Percentiles rank a stretch among this genome's conserved stretches.
Evolutionary conservation across 78 protist genomes (phyloP).

Genomic region (Pigoraptor vietnamica): DNA sequence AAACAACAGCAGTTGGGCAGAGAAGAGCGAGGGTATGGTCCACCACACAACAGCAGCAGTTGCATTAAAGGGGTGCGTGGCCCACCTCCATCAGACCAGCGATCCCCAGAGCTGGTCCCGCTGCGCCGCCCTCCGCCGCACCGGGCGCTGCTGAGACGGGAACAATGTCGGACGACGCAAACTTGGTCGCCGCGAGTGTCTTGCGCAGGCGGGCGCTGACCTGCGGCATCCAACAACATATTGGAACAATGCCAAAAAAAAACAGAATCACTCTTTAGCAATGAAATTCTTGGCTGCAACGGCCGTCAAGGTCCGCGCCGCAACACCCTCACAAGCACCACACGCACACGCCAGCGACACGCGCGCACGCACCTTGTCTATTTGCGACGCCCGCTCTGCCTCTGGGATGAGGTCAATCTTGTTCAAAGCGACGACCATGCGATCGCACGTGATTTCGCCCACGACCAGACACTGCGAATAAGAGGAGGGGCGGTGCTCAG

Average conservation of each 20-base stretch:
- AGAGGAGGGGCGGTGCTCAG: not conserved
- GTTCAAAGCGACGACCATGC: slow-evolving; percentile 84
- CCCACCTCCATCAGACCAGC: not conserved
- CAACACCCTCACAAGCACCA: not conserved
- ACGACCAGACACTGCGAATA: slow-evolving; percentile 77
- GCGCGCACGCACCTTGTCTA: slow-evolving; percentile 23
- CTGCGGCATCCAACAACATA: not conserved
- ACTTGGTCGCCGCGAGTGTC: slow-evolving; percentile 47
- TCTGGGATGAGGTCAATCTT: slow-evolving; percentile 78
- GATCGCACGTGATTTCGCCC: slow-evolving; percentile 80
- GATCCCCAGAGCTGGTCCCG: not conserved
- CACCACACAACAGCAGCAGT: no score
- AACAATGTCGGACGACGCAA: slow-evolving; percentile 41
- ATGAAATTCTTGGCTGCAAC: no score
- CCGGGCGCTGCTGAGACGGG: slow-evolving; percentile 51
- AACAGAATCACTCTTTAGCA: no score
- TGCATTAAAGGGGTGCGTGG: not conserved
- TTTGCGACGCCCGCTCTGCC: slow-evolving; percentile 30
- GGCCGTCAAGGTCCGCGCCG: no score
- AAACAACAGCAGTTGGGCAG: no score
- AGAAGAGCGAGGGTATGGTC: no score
- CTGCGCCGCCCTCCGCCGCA: not conserved
- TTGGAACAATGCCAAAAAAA: no score
- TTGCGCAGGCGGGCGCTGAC: not conserved
- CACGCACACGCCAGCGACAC: not conserved